Evolutionary conservation across 2,329 filamentous ascomycete species (phyloP).

Genomic region (Diplodia seriata): DNA sequence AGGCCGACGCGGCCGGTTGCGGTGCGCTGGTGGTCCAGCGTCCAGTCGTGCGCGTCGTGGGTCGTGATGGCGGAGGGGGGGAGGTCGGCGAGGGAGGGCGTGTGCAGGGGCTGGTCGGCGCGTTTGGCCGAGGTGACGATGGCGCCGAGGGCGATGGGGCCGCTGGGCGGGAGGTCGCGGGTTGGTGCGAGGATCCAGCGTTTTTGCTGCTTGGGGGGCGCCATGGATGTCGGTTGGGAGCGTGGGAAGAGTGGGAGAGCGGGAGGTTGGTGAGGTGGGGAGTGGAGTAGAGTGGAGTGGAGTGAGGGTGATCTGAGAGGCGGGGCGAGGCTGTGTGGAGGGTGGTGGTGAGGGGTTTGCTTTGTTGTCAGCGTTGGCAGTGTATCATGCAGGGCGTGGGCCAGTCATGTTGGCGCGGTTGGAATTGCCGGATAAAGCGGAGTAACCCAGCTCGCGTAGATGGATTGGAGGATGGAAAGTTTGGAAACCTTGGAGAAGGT

Average conservation of each 20-base stretch:
- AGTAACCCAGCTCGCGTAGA: too few relatives aligned
- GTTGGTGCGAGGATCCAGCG: background rate
- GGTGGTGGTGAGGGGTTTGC: background rate
- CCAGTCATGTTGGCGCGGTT: too few relatives aligned
- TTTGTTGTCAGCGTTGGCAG: background rate
- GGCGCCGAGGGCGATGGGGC: slow-evolving; percentile 11
- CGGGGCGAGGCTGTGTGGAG: background rate
- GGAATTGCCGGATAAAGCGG: too few relatives aligned
- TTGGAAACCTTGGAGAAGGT: too few relatives aligned
- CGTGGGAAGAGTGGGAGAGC: background rate
- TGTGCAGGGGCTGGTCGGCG: background rate
- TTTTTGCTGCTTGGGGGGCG: too few relatives aligned
- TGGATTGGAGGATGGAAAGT: too few relatives aligned
- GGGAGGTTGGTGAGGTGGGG: background rate
- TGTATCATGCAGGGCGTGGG: too few relatives aligned
- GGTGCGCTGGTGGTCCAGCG: background rate
- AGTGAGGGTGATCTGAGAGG: too few relatives aligned
- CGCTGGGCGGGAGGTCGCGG: background rate
- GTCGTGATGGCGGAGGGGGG: background rate
- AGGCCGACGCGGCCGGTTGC: slow-evolving; percentile 6
- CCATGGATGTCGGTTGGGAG: background rate
- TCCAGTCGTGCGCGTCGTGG: background rate
- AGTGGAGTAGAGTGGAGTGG: too few relatives aligned
- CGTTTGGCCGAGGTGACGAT: slow-evolving; percentile 4
- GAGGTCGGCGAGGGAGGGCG: background rate